Percentiles rank a stretch among this genome's conserved stretches.
Evolutionary conservation across 2,329 filamentous ascomycete genomes (phyloP).

Genomic region (Knoxdaviesia proteae): DNA sequence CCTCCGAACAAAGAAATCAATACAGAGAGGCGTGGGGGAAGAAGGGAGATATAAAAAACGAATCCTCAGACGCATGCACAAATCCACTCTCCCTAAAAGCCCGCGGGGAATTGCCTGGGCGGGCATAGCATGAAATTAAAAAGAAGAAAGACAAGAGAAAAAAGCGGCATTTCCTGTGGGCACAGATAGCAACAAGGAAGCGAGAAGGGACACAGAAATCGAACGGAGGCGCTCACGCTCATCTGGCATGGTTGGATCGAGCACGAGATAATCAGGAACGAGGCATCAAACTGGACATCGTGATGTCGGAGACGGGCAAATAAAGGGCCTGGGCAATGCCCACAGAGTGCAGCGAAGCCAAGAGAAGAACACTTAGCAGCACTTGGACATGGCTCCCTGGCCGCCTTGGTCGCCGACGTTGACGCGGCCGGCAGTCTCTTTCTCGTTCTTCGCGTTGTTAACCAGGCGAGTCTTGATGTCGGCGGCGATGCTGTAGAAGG

Average conservation of each 20-base stretch:
- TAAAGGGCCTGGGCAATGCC: not conserved
- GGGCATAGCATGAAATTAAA: not conserved
- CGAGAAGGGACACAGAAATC: not conserved
- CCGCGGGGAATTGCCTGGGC: not conserved
- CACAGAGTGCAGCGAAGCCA: not conserved
- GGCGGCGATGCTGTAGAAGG: slow-evolving; percentile 82
- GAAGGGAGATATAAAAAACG: not conserved
- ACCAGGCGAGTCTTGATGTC: slow-evolving; percentile 98
- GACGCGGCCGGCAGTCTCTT: slow-evolving; percentile 35
- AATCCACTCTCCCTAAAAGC: not conserved
- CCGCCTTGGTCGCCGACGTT: slow-evolving; percentile 43
- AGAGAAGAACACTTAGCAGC: slow-evolving; percentile 40
- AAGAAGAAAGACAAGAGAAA: not conserved
- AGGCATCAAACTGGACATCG: not conserved
- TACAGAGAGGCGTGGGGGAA: not conserved
- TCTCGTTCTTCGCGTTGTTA: slow-evolving; percentile 67
- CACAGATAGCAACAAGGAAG: not conserved
- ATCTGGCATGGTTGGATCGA: no score
- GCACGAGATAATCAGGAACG: not conserved
- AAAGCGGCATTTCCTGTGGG: not conserved
- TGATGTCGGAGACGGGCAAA: not conserved
- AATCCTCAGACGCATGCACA: not conserved
- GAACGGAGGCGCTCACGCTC: not conserved
- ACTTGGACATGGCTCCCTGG: slow-evolving; percentile 36
- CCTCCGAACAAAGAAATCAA: not conserved